phyloP scores from a whole-genome alignment of 768 basidiomycete genomes.

The Cyclocybe aegerita region DNA sequence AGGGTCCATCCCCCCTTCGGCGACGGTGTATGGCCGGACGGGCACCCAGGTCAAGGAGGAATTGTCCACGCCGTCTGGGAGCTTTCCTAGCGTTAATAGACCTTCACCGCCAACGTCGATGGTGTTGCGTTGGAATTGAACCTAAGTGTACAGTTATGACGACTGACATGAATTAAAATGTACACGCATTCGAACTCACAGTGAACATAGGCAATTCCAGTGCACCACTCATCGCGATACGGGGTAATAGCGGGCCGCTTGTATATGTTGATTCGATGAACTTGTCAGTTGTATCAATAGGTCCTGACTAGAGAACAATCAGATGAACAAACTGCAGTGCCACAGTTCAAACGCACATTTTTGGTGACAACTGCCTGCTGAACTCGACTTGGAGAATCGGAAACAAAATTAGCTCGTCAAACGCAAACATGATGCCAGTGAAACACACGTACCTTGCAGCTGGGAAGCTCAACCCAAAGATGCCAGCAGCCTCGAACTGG shows the following conservation, averaged over 20 bases:
- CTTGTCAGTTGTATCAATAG: conserved; percentile 31
- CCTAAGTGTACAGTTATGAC: conserved; percentile 17
- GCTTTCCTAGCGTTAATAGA: conserved; percentile 58
- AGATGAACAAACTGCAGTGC: neutral
- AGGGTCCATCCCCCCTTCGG: conserved; percentile 55
- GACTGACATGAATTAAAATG: neutral
- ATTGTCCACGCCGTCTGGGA: conserved; percentile 54
- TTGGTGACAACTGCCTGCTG: conserved; percentile 10
- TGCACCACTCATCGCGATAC: conserved; percentile 41
- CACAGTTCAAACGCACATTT: neutral
- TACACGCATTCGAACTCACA: conserved; percentile 22
- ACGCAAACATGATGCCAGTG: neutral
- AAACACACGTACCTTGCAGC: conserved; percentile 47
- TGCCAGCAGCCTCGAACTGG: conserved; percentile 54
- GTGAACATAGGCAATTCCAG: conserved; percentile 51
- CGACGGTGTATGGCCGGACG: conserved; percentile 51
- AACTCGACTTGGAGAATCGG: conserved; percentile 12
- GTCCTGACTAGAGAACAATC: conserved; percentile 14
- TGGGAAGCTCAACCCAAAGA: conserved; percentile 71
- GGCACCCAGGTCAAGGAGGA: conserved; percentile 68
- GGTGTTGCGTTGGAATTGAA: conserved; percentile 58
- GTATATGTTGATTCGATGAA: conserved; percentile 33
- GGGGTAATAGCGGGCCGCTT: conserved; percentile 46
- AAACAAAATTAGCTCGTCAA: neutral
- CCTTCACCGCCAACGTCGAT: conserved; percentile 60